phyloP scores from a whole-genome alignment of 176 grass and related monocot species.

The Triticum dicoccoides region DNA sequence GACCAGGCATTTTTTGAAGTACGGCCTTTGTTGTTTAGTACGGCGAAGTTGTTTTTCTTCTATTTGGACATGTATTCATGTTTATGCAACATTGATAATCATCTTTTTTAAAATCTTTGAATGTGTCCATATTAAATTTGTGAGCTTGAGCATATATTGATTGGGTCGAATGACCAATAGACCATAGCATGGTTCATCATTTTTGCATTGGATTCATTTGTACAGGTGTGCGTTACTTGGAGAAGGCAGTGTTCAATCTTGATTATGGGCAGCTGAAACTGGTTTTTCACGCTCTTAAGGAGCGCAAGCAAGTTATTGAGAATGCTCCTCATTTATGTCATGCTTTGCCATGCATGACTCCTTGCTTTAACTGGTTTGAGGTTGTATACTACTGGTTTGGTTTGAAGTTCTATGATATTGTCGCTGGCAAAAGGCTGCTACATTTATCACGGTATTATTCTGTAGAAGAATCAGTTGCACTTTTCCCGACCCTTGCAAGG shows the following conservation, averaged over 20 bases:
- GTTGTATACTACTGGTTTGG: constrained; percentile 91
- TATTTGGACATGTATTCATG: not conserved
- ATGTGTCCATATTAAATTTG: not conserved
- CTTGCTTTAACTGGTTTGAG: constrained; percentile 98
- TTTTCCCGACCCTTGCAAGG: constrained; percentile 86
- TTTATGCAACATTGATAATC: not conserved
- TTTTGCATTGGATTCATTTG: constrained; percentile 16
- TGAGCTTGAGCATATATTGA: not conserved
- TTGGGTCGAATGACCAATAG: not conserved
- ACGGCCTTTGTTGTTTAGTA: not conserved
- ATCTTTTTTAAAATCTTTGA: not conserved
- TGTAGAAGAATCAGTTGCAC: constrained; percentile 72
- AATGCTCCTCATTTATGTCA: constrained; percentile 92
- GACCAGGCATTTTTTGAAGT: not conserved
- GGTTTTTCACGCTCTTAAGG: constrained; percentile 93
- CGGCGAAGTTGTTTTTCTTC: accelerated
- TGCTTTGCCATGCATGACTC: constrained; percentile 94
- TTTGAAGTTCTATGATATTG: constrained; percentile 88
- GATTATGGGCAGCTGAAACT: constrained; percentile 90
- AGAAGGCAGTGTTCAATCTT: constrained; percentile 97
- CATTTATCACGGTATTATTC: constrained; percentile 97
- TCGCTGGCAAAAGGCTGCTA: constrained; percentile 83
- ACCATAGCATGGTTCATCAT: not conserved
- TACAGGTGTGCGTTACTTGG: constrained; percentile 89
- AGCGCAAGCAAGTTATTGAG: constrained; percentile 89